Percentiles rank a stretch among this genome's conserved stretches.
phyloP scores from a whole-genome alignment of 176 grass and related monocot genomes.

The Triticum dicoccoides region DNA sequence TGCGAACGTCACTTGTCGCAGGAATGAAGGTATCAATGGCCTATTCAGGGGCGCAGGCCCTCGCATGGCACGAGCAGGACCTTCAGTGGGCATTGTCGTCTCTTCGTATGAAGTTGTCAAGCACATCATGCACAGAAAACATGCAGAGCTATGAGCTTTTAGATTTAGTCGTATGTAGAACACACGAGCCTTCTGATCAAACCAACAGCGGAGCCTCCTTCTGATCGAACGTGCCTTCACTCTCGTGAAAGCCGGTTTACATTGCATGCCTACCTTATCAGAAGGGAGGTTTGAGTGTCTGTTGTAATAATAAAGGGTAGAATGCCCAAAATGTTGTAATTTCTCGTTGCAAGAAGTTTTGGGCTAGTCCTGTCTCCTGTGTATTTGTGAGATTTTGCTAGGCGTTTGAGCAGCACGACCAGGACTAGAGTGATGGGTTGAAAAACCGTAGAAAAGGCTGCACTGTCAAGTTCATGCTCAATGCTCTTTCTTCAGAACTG shows the following conservation, averaged over 20 bases:
- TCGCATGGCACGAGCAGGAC: constrained; percentile 69
- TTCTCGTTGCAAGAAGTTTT: not conserved
- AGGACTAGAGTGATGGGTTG: not conserved
- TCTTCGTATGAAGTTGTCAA: constrained; percentile 92
- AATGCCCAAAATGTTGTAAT: constrained; percentile 1
- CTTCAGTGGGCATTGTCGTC: constrained; percentile 89
- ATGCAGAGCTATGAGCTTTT: constrained; percentile 13
- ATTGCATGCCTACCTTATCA: constrained; percentile 13
- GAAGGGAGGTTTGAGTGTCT: not conserved
- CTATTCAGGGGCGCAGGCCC: constrained; percentile 80
- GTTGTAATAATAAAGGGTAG: constrained; percentile 26
- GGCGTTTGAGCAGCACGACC: not conserved
- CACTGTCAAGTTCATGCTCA: not conserved
- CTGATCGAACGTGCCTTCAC: not conserved
- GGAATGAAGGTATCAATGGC: constrained; percentile 72
- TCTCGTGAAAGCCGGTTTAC: not conserved
- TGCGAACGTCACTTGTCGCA: constrained; percentile 13
- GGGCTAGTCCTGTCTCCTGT: not conserved
- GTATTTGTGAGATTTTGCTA: not conserved
- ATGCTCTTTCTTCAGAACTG: not conserved
- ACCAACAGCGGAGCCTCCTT: not conserved
- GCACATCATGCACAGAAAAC: constrained; percentile 65
- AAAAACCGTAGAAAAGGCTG: not conserved
- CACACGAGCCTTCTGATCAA: not conserved
- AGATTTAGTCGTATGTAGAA: not conserved